These are phyloP conservation scores for Fusarium chlamydosporum DNA, from an alignment of 2,329 filamentous ascomycete species.

Conservation along the genomic window DNA sequence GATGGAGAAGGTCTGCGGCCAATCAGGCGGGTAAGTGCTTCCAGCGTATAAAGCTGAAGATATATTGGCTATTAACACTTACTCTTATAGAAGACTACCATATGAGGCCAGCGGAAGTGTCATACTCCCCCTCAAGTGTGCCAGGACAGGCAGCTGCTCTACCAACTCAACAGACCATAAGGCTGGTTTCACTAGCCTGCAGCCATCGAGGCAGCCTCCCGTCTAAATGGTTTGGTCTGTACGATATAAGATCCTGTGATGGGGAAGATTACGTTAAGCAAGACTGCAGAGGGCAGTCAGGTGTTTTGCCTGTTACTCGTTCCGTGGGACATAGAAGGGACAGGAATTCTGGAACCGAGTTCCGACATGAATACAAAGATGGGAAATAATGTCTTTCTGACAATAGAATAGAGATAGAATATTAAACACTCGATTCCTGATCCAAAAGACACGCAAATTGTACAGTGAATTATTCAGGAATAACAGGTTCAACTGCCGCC, in stretches of 20 bases:
- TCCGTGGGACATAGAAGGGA: not conserved
- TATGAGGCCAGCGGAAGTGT: constrained; percentile 54
- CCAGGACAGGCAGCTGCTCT: constrained; percentile 42
- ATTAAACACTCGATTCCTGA: not conserved
- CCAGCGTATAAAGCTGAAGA: not conserved
- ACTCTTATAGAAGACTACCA: constrained; percentile 41
- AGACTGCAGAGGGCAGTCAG: constrained; percentile 20
- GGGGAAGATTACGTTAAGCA: not conserved
- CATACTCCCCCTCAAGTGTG: constrained; percentile 41
- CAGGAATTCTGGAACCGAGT: not conserved
- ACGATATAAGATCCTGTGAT: constrained; percentile 23
- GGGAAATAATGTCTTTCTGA: not conserved
- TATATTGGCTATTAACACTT: constrained; percentile 10
- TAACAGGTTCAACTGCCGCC: constrained; percentile 20
- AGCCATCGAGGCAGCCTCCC: constrained; percentile 46
- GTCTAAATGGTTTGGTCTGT: constrained; percentile 5
- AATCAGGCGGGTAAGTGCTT: constrained; percentile 54
- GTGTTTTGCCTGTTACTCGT: constrained; percentile 10
- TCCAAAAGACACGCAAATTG: not conserved
- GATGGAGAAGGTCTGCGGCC: constrained; percentile 62
- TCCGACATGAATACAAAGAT: not conserved
- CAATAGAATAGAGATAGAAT: constrained; percentile 9
- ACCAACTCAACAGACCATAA: constrained; percentile 53
- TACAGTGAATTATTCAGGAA: constrained; percentile 1
- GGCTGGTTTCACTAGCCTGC: constrained; percentile 52